phyloP scores from a whole-genome alignment of 257 asterid genomes.

The Solanum bukasovii region DNA sequence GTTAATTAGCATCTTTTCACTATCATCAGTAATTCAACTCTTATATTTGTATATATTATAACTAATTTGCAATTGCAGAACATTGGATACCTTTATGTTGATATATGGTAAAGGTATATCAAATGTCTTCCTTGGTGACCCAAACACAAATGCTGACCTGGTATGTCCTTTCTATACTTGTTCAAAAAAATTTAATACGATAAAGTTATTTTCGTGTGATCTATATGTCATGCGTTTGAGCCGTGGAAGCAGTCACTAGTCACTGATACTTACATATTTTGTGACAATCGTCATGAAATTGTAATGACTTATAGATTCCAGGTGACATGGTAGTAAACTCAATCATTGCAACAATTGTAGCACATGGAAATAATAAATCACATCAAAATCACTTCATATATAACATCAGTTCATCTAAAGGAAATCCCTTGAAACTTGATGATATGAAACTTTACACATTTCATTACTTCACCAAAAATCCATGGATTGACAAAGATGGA shows the following conservation, averaged over 20 bases:
- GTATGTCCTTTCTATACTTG: slow-evolving; percentile 12
- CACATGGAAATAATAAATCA: slow-evolving; percentile 3
- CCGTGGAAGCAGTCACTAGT: not conserved
- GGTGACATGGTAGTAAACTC: slow-evolving; percentile 59
- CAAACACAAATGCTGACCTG: slow-evolving; percentile 31
- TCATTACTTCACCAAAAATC: slow-evolving; percentile 26
- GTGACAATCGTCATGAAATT: not conserved
- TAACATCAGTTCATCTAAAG: slow-evolving; percentile 40
- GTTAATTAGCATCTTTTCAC: too few species aligned
- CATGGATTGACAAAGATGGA: slow-evolving; percentile 27
- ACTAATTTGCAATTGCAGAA: slow-evolving; percentile 19
- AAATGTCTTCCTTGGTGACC: slow-evolving; percentile 35
- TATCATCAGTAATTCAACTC: not conserved
- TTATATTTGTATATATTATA: not conserved
- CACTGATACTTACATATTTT: not conserved
- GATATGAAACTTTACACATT: slow-evolving; percentile 5
- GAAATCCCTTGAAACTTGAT: slow-evolving; percentile 26
- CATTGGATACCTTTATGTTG: slow-evolving; percentile 38
- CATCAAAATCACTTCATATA: slow-evolving; percentile 13
- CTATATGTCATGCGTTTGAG: not conserved
- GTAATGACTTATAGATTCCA: slow-evolving; percentile 32
- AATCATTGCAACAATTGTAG: slow-evolving; percentile 30
- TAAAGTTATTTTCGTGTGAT: not conserved
- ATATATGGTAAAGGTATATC: slow-evolving; percentile 39
- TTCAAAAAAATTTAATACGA: not conserved